phyloP scores from a whole-genome alignment of 2,329 filamentous ascomycete species.

The Botrytis aclada region DNA sequence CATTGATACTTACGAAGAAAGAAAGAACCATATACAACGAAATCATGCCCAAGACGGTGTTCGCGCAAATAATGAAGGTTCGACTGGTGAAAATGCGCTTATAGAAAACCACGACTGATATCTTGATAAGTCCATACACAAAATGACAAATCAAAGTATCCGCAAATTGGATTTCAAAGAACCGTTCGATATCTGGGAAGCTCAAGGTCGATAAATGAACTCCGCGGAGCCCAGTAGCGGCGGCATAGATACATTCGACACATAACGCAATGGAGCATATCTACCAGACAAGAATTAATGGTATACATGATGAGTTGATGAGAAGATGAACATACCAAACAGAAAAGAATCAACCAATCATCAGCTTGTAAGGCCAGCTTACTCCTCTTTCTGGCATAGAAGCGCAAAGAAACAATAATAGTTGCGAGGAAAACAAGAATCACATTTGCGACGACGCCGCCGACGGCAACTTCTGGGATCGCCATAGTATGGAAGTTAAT shows the following conservation, averaged over 20 bases:
- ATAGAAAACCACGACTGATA: constrained; percentile 16
- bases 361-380: constrained; percentile 7
- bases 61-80: not conserved
- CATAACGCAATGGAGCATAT: not conserved
- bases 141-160: constrained; percentile 17
- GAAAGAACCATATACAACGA: constrained; percentile 9
- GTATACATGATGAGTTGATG: not conserved
- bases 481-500: not conserved
- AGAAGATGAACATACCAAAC: not conserved
- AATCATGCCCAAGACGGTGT: constrained; percentile 9
- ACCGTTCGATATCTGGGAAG: constrained; percentile 1
- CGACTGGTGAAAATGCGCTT: constrained; percentile 9
- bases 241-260: constrained; percentile 7
- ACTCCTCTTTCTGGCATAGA: constrained; percentile 11
- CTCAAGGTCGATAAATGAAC: not conserved
- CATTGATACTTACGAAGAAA: constrained; percentile 1
- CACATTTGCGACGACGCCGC: constrained; percentile 12
- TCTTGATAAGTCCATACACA: constrained; percentile 11
- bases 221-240: constrained; percentile 10
- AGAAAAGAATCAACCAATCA: constrained; percentile 15
- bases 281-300: not conserved
- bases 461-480: constrained; percentile 1
- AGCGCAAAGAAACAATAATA: not conserved
- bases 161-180: constrained; percentile 4
- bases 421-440: constrained; percentile 3